Evolutionary conservation across 179 eudicot species (phyloP).

Genomic region (Silene noctiflora): DNA sequence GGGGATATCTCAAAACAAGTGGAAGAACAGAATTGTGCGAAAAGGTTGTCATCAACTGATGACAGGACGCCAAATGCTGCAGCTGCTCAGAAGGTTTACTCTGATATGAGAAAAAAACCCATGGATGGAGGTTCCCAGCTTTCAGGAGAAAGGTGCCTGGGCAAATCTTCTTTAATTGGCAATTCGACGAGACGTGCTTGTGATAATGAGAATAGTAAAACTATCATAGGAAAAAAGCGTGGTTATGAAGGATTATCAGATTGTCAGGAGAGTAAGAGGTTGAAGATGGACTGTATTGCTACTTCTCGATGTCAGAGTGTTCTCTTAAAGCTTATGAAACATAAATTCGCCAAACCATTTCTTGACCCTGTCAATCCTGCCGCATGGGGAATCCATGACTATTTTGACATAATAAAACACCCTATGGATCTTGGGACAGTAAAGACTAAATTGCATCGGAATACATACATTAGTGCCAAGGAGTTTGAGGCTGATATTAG

Average conservation of each 20-base stretch:
- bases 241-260: slow-evolving; percentile 27
- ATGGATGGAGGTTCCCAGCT: slow-evolving; percentile 22
- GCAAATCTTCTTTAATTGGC: slow-evolving; percentile 12
- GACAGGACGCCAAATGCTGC: slow-evolving; percentile 2
- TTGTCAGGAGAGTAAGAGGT: slow-evolving; percentile 38
- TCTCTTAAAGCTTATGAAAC: slow-evolving; percentile 48
- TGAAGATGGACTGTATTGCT: slow-evolving; percentile 50
- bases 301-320: slow-evolving; percentile 43
- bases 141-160: slow-evolving; percentile 17
- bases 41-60: slow-evolving; percentile 17
- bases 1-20: slow-evolving; percentile 19
- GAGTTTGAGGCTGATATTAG: slow-evolving; percentile 75
- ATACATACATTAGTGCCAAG: slow-evolving; percentile 37
- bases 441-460: slow-evolving; percentile 38
- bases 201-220: slow-evolving; percentile 19
- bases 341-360: slow-evolving; percentile 40
- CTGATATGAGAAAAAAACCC: slow-evolving; percentile 36
- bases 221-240: slow-evolving; percentile 39
- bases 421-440: slow-evolving; percentile 98
- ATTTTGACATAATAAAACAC: slow-evolving; percentile 47
- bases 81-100: slow-evolving; percentile 16
- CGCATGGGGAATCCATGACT: slow-evolving; percentile 55
- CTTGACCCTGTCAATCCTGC: slow-evolving; percentile 68
- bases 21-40: slow-evolving; percentile 17
- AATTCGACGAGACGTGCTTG: background rate